These are phyloP conservation scores for Trichoderma gamsii DNA, from an alignment of 495 filamentous ascomycete species.

Conservation along the genomic window DNA sequence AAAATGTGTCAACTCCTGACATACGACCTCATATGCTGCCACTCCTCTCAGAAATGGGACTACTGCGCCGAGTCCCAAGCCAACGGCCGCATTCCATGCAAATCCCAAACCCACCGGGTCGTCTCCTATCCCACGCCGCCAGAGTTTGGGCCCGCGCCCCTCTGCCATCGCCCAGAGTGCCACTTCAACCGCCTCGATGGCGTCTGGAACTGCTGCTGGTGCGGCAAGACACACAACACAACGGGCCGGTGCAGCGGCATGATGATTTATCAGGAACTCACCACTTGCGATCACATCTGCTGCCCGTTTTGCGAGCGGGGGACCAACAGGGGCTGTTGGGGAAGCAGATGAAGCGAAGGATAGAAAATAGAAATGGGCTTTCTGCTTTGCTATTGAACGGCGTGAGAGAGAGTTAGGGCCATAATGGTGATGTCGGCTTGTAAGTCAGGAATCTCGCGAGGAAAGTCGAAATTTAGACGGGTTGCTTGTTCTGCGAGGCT, in stretches of 20 bases:
- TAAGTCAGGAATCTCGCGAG: no score
- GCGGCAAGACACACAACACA: constrained; percentile 35
- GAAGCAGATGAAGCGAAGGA: neutral
- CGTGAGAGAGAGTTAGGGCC: no score
- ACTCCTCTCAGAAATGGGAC: neutral
- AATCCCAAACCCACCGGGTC: constrained; percentile 27
- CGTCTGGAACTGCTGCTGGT: constrained; percentile 39
- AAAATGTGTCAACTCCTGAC: constrained; percentile 2
- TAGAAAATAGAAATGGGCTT: neutral
- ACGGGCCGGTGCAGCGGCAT: constrained; percentile 35
- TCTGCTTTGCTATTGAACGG: no score
- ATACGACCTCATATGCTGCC: constrained; percentile 10
- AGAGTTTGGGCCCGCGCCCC: constrained; percentile 25
- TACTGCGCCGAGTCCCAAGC: constrained; percentile 2
- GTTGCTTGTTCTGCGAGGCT: no score
- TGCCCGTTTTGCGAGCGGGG: constrained; percentile 22
- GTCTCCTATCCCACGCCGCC: constrained; percentile 34
- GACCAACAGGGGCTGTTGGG: constrained; percentile 27
- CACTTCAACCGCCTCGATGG: constrained; percentile 34
- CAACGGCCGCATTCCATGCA: constrained; percentile 26
- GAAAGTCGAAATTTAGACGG: no score
- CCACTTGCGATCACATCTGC: constrained; percentile 36
- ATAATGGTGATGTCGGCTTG: no score
- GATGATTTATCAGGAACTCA: constrained; percentile 33
- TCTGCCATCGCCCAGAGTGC: constrained; percentile 32